These are phyloP conservation scores for Chrysanthemum lavandulifolium DNA, from an alignment of 129 eudicot genomes.

Conservation along the genomic window DNA sequence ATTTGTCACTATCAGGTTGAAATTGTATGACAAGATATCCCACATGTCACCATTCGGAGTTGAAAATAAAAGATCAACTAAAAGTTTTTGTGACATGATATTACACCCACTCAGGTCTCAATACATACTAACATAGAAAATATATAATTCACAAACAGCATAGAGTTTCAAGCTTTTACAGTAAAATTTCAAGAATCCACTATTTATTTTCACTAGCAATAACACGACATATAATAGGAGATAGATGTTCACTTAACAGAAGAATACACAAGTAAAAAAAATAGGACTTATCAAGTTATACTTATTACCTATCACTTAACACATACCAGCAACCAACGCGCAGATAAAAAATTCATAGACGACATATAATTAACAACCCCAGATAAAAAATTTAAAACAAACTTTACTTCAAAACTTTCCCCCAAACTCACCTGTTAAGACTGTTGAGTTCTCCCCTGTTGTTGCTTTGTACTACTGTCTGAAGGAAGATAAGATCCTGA, in stretches of 20 bases:
- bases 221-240: not conserved
- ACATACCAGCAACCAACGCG: constrained; percentile 62
- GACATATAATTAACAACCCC: constrained; percentile 28
- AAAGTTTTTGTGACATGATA: not conserved
- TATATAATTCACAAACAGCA: not conserved
- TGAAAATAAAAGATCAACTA: not conserved
- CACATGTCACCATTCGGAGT: not conserved
- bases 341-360: constrained; percentile 29
- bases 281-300: constrained; percentile 11
- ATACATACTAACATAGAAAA: not conserved
- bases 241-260: constrained; percentile 24
- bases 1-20: not conserved
- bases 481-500: constrained; percentile 52
- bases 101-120: not conserved
- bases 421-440: constrained; percentile 40
- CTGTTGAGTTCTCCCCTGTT: constrained; percentile 55
- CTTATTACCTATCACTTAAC: constrained; percentile 60
- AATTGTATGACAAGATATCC: constrained; percentile 1
- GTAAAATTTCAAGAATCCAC: constrained; percentile 23
- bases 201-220: constrained; percentile 22
- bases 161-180: constrained; percentile 1
- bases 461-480: constrained; percentile 56
- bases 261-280: constrained; percentile 32
- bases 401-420: constrained; percentile 54
- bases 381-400: constrained; percentile 31